Evolutionary conservation across 805 yeast species (phyloP).

Genomic region (Blastobotrys chiropterorum): DNA sequence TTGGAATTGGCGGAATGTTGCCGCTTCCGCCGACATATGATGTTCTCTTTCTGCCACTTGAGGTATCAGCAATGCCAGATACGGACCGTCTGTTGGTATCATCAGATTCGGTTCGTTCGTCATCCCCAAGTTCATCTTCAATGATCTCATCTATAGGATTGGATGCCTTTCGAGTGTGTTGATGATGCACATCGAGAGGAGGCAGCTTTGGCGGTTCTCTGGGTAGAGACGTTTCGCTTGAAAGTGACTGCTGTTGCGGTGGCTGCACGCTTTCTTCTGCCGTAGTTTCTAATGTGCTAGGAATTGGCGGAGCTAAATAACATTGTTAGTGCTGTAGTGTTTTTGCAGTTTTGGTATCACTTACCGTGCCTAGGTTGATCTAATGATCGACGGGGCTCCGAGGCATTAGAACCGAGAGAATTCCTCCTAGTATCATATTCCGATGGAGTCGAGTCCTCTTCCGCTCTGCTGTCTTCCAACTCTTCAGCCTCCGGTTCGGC

Average conservation of each 20-base stretch:
- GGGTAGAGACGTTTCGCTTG: not conserved
- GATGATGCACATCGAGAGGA: not conserved
- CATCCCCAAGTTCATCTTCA: slow-evolving; percentile 25
- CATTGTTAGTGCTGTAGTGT: not conserved
- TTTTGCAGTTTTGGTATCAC: not conserved
- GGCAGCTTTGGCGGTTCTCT: not conserved
- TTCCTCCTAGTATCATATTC: not conserved
- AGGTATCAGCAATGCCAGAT: slow-evolving; percentile 1
- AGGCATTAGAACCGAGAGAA: not conserved
- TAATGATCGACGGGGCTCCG: not conserved
- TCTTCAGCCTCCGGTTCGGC: slow-evolving; percentile 5
- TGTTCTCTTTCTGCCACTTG: slow-evolving; percentile 8
- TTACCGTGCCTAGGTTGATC: not conserved
- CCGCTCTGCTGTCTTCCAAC: slow-evolving; percentile 2
- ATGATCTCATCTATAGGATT: slow-evolving; percentile 10
- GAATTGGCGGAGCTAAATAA: not conserved
- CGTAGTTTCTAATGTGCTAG: not conserved
- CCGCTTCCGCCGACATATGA: slow-evolving; percentile 21
- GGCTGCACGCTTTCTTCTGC: not conserved
- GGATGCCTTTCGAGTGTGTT: not conserved
- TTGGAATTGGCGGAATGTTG: slow-evolving; percentile 19
- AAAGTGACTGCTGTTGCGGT: not conserved
- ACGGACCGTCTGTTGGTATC: slow-evolving; percentile 8
- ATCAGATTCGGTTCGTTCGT: slow-evolving; percentile 25
- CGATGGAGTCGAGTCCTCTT: not conserved